Percentiles rank a stretch among this genome's conserved stretches.
These are phyloP conservation scores for Fusarium chaquense DNA, from an alignment of 2,329 filamentous ascomycete species.

Conservation along the genomic window DNA sequence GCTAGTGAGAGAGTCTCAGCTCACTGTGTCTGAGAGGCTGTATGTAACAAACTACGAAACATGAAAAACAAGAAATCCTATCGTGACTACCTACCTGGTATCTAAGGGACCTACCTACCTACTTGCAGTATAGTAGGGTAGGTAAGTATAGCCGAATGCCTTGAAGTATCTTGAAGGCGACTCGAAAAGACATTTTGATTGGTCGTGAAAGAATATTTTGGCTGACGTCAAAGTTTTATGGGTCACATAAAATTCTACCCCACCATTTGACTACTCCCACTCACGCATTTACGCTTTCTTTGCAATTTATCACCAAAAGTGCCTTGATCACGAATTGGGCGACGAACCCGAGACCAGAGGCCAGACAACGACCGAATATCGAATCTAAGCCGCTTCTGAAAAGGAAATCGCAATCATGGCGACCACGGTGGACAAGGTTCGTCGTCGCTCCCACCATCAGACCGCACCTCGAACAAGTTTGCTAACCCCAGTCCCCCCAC, in stretches of 20 bases:
- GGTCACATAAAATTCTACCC: slow-evolving; percentile 45
- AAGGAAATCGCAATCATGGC: slow-evolving; percentile 73
- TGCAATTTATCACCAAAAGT: slow-evolving; percentile 45
- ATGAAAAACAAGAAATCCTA: slow-evolving; percentile 10
- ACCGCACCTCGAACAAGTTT: slow-evolving; percentile 20
- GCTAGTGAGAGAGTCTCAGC: slow-evolving; percentile 2
- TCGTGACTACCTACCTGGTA: not conserved
- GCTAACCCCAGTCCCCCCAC: slow-evolving; percentile 53
- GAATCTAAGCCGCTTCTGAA: slow-evolving; percentile 26
- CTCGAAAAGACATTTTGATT: slow-evolving; percentile 20
- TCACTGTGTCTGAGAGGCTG: slow-evolving; percentile 15
- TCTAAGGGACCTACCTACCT: not conserved
- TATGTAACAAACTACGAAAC: slow-evolving; percentile 33
- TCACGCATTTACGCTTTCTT: slow-evolving; percentile 40
- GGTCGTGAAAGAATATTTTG: slow-evolving; percentile 15
- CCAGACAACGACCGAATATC: slow-evolving; percentile 25
- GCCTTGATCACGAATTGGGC: slow-evolving; percentile 30
- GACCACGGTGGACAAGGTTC: slow-evolving; percentile 96
- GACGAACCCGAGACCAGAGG: slow-evolving; percentile 38
- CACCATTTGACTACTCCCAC: slow-evolving; percentile 50
- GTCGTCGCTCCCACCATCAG: slow-evolving; percentile 44
- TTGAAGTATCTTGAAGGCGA: not conserved
- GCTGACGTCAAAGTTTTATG: slow-evolving; percentile 52
- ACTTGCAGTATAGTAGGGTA: not conserved
- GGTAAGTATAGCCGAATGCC: too few species aligned